Evolutionary conservation across 306 rosid species (phyloP).

Genomic region (Dalbergia oliveri): DNA sequence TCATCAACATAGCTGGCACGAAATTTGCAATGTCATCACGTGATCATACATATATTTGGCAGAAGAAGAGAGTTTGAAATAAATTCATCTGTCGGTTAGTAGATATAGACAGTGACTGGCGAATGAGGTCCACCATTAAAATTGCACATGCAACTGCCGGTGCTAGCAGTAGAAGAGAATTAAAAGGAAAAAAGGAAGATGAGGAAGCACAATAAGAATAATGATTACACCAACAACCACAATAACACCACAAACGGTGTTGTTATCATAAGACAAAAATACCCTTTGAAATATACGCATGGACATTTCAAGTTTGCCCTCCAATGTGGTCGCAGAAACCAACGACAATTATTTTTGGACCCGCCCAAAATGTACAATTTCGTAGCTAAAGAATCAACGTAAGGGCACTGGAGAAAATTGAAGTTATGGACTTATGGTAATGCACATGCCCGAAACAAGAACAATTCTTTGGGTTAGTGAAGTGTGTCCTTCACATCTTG

Average conservation of each 20-base stretch:
- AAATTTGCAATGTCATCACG: constrained; percentile 17
- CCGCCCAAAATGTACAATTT: constrained; percentile 38
- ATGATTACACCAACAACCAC: constrained; percentile 55
- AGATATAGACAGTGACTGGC: constrained; percentile 58
- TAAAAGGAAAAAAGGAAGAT: constrained; percentile 12
- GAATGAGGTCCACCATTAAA: constrained; percentile 69
- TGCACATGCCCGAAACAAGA: neutral
- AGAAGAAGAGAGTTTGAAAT: constrained; percentile 41
- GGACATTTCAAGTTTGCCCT: constrained; percentile 36
- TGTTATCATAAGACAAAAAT: constrained; percentile 41
- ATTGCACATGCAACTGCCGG: constrained; percentile 70
- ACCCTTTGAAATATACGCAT: constrained; percentile 46
- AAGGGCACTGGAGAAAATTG: neutral
- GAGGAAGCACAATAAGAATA: constrained; percentile 42
- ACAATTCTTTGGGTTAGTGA: constrained; percentile 35
- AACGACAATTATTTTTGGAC: constrained; percentile 39
- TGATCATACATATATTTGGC: constrained; percentile 34
- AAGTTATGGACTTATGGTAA: neutral
- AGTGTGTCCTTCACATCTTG: constrained; percentile 10
- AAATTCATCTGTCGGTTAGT: constrained; percentile 55
- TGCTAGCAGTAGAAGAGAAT: constrained; percentile 36
- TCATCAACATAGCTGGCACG: constrained; percentile 44
- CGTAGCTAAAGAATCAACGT: constrained; percentile 11
- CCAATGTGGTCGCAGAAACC: neutral
- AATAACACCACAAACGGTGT: constrained; percentile 44